These are phyloP conservation scores for Oryza officinalis DNA, from an alignment of 176 grass and related monocot species.

Conservation along the genomic window DNA sequence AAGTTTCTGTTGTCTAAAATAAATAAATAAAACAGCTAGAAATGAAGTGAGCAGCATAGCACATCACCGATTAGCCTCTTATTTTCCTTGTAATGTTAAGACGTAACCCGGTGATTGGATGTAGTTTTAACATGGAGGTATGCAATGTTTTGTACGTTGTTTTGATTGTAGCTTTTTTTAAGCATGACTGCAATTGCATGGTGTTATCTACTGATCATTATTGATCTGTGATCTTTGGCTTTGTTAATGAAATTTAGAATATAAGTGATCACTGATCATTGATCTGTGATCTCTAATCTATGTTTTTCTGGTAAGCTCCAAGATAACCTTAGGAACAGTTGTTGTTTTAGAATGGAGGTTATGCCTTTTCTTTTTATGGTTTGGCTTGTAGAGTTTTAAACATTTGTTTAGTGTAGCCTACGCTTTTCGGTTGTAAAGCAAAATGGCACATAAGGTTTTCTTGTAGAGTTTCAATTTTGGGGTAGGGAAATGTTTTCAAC, in stretches of 20 bases:
- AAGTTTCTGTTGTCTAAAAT: background rate
- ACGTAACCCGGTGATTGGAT: background rate
- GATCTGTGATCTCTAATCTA: background rate
- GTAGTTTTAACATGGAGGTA: background rate
- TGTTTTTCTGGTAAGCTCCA: conserved; percentile 11
- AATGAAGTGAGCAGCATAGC: background rate
- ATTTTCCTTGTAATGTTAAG: background rate
- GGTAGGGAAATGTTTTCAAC: background rate
- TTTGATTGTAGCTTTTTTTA: background rate
- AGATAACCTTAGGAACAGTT: background rate
- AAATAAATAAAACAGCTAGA: background rate
- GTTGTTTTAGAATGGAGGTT: background rate
- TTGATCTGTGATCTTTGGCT: background rate
- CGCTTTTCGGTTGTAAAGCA: background rate
- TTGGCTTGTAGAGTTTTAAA: background rate
- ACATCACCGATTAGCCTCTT: background rate
- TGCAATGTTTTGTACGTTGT: background rate
- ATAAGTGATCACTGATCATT: background rate
- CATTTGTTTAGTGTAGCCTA: background rate
- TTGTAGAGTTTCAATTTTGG: background rate
- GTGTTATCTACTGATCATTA: background rate
- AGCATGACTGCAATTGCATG: background rate
- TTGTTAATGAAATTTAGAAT: background rate
- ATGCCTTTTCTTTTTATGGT: background rate
- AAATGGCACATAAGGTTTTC: background rate